Conservation (phyloP, 1,284 basidiomycete species). For the Cryptococcus sp. region DNA sequence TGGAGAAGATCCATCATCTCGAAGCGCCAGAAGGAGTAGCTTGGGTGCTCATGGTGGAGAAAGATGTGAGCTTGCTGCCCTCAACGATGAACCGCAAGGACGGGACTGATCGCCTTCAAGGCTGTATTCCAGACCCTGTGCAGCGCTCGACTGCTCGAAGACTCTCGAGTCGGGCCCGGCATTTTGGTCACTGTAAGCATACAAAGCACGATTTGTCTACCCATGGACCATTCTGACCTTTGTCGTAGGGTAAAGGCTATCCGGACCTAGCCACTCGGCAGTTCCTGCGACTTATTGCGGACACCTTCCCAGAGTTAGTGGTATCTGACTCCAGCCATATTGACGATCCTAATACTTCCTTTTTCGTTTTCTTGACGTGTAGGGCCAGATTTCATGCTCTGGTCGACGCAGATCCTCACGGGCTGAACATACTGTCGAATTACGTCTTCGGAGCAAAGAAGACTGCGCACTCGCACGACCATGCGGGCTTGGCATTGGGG, state of each 20-base stretch:
- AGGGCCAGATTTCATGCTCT: slow-evolving; percentile 73
- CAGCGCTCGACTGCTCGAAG: slow-evolving; percentile 59
- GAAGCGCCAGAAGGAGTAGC: slow-evolving; percentile 59
- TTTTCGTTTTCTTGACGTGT: not conserved
- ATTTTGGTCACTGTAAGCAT: slow-evolving; percentile 45
- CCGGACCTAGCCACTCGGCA: slow-evolving; percentile 86
- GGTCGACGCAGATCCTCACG: slow-evolving; percentile 89
- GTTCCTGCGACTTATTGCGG: slow-evolving; percentile 69
- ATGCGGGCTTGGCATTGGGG: slow-evolving; percentile 63
- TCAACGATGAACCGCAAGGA: no score
- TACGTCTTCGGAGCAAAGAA: slow-evolving; percentile 60
- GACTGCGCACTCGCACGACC: slow-evolving; percentile 33
- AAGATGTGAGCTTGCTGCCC: slow-evolving; percentile 66
- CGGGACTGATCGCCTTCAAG: slow-evolving; percentile 54
- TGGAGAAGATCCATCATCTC: slow-evolving; percentile 68
- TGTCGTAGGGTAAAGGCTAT: slow-evolving; percentile 82
- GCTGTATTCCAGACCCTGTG: slow-evolving; percentile 84
- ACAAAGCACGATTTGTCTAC: slow-evolving; percentile 53
- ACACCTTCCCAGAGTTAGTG: slow-evolving; percentile 63
- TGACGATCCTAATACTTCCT: no score
- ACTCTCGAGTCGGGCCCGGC: slow-evolving; percentile 47
- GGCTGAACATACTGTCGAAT: slow-evolving; percentile 81
- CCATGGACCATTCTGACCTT: no score
- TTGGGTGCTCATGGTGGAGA: slow-evolving; percentile 87
- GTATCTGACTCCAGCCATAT: not conserved